Evolutionary conservation across 768 basidiomycete genomes (phyloP), one percentile per base, ranked within the genome.

Genomic region (Boletus tomentosulus): DNA sequence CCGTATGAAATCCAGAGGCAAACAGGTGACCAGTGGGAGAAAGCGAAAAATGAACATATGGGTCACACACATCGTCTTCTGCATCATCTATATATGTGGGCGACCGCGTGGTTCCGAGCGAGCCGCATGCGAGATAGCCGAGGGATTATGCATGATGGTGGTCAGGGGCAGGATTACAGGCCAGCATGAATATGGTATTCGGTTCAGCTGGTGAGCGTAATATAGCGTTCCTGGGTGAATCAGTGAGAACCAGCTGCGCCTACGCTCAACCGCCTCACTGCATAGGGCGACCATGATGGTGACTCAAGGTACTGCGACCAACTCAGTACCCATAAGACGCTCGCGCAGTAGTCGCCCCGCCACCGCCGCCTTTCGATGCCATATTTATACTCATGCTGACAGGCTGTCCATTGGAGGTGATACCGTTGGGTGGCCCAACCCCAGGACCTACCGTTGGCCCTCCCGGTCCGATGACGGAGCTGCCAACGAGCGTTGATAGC

Each of bases 401-500:
- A 12, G 76, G 73, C 33, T 74, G 72, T 19, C 71, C 70, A 9
- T 63, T 69, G 19, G 63, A 47, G 7, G 59, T 55, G 10, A 69
- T 62, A 8, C 49, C 57, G 24, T 57, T 59, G n/a, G 69, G 7
- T 19, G 71, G 67, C 51, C 66, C 66, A 35, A 67, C 60, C 41
- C 63, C 69, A 8, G 64, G 66, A 16, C 62, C 67, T 19, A 68
- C 68, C 3, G 68, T 58, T 28, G 69, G 57, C 5, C 66, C 68
- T 6, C 64, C 65, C 24, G 70, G 67, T 11, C 71, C 84, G 51
- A 87, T 80, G 35, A 79, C 84, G 0, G 78, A 76, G n/a, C 76
- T 80, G 4, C 86, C 85, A 1, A 89, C 85, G 33, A 89, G 78
- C 1, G 87, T 78, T 1, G 82, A 81, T 0, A 99, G 78, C 2